Evolutionary conservation across 2,329 filamentous ascomycete genomes (phyloP), one percentile per base, ranked within the genome.

Genomic region (Teratosphaeria zuluensis): DNA sequence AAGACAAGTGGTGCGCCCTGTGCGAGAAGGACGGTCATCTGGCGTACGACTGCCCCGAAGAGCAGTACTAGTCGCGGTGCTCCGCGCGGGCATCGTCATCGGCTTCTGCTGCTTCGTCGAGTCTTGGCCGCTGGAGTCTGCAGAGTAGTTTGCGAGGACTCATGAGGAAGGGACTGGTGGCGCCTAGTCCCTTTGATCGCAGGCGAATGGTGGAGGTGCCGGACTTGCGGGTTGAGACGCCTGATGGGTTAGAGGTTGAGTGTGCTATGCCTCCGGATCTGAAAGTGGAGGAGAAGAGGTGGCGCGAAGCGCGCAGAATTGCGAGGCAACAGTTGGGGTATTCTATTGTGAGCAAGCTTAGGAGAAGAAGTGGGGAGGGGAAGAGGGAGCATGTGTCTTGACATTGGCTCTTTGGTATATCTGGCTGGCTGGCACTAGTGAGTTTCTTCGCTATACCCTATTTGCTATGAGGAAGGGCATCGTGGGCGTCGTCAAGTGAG

Each of bases 11-110:
- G 94, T 99, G 94, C 74, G 94, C 94, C 16, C 80, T 97, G 52
- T 99, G 94, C 72, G 94, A 99, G 78, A 85, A 90, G 62, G 94
- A 99, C 69, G 94, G 94, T 14, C 94, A 99, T 72, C 89, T 96
- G 74, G 96, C 92, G 19, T 73, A 70, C 58, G 71, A 74, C 59
- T 74, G 72, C 59, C 71, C 72, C 28, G 69, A 73, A 61, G 71
- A 73, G 64, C 69, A 71, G 64, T 74, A 73, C 56, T 73, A 72
- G 68, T 55, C 33, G 53, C 62, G 42, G 42, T 48, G 42, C 42
- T 48, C 42, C 4, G 42, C n/a, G 42, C 42, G 42, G 42, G 42
- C 42, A 21, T 48, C 42, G 42, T 48, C 42, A 21, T 19, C 42
- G 42, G 42, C 42, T 48, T 48, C 42, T 48, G 58, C 55, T 19